Conservation (phyloP, 2,329 filamentous ascomycete species). For the Apiospora kogelbergensis region DNA sequence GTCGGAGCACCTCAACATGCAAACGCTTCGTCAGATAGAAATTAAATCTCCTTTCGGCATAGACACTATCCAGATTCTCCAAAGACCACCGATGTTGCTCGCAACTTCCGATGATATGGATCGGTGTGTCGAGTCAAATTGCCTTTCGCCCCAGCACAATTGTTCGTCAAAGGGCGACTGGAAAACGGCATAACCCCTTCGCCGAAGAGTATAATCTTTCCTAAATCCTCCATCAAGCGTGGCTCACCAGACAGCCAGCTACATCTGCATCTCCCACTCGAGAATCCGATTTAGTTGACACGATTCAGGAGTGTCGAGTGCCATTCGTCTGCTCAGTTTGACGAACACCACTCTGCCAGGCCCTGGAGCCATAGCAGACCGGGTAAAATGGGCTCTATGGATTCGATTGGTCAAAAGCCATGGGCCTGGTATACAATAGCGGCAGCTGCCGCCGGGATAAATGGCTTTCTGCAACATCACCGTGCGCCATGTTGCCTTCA, state of each 20-base stretch:
- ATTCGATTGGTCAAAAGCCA: too few relatives aligned
- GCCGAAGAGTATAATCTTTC: too few relatives aligned
- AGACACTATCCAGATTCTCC: background rate
- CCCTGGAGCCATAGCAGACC: background rate
- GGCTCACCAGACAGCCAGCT: background rate
- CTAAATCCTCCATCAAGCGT: background rate
- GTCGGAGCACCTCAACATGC: background rate
- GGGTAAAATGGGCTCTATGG: background rate
- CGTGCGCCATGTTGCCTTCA: constrained; percentile 7
- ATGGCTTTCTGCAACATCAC: background rate
- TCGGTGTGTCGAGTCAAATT: background rate
- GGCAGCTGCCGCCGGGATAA: background rate
- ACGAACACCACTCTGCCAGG: background rate
- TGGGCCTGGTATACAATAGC: background rate
- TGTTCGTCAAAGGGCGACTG: background rate
- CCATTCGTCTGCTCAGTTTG: background rate
- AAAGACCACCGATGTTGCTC: background rate
- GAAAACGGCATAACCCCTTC: background rate
- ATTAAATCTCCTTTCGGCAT: background rate
- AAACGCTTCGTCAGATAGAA: background rate
- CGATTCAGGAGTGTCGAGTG: background rate
- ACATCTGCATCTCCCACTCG: background rate
- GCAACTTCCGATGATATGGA: too few relatives aligned
- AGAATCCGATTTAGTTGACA: too few relatives aligned
- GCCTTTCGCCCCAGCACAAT: background rate